Evolutionary conservation across 805 yeast species (phyloP), one percentile per base, ranked within the genome.

Genomic region (Saturnispora mendoncae): DNA sequence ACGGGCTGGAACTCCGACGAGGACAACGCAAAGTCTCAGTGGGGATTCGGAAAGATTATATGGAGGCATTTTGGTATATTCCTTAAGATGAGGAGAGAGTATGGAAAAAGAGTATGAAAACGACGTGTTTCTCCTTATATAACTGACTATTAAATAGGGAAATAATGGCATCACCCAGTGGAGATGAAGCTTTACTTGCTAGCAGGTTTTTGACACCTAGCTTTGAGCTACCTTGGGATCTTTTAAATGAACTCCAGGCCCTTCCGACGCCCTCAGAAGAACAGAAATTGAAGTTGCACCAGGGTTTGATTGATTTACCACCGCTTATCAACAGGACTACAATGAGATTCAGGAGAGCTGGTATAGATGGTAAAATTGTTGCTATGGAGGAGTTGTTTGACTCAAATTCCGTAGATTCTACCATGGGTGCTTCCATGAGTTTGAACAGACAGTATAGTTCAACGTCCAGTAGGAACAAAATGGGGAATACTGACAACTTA

Each of bases 1-100:
- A 43, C 97, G 73, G 12, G 92, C 90, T 10, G 94, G 94, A 30
- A 83, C 64, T 2, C 94, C 94, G 29, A 84, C 92, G 84, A 85
- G 83, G 15, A 85, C 80, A 31, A 85, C 95, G 65, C 94, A 85
- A 23, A 85, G 78, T 48, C 87, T 71, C 39, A 81, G 71, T 55
- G 82, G 80, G 52, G 78, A 80, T 46, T 74, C 78, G 20, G 21
- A 7, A 20, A 37, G 5, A 3, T 8, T 15, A 15, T 12, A 29
- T 10, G 9, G 7, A 14, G 20, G 33, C 34, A 37, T 29, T 28
- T 13, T 9, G 28, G 24, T 17, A 9, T 19, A 15, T 20, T 6
- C 6, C 6, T 27, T 18, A 19, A 20, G 8, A 19, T 14, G 5
- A 19, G 17, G 19, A 7, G n/a, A 32, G 23, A 6, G 5, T 5